These are phyloP conservation scores for Leccinum ochraceum DNA, from an alignment of 768 basidiomycete genomes.

Conservation along the genomic window DNA sequence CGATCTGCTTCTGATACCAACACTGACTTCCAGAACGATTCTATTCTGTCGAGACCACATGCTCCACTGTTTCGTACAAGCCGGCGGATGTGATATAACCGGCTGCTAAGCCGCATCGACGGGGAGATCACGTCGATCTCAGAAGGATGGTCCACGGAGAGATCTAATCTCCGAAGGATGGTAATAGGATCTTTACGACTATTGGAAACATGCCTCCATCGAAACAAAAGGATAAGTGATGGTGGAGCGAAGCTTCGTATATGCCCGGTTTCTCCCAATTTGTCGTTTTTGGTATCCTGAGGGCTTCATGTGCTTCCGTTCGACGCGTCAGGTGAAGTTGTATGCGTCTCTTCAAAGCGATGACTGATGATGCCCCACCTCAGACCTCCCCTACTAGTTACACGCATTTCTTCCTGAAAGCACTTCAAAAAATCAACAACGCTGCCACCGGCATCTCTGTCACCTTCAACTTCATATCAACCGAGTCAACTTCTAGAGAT, in stretches of 20 bases:
- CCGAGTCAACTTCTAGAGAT: too few species aligned
- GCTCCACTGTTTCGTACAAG: not conserved
- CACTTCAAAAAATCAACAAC: not conserved
- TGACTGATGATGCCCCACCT: not conserved
- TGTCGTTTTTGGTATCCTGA: not conserved
- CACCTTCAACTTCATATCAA: not conserved
- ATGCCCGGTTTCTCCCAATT: not conserved
- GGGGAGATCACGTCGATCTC: not conserved
- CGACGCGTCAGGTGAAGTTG: too few species aligned
- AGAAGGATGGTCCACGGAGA: not conserved
- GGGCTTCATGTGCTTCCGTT: not conserved
- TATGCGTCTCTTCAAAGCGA: too few species aligned
- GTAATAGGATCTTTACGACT: not conserved
- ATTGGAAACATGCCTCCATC: not conserved
- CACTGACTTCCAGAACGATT: not conserved
- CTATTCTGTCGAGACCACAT: not conserved
- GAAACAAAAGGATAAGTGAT: not conserved
- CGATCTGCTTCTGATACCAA: not conserved
- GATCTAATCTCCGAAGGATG: not conserved
- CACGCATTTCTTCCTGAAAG: not conserved
- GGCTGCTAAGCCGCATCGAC: not conserved
- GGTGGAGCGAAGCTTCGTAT: not conserved
- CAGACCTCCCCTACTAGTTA: too few species aligned
- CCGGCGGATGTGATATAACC: not conserved
- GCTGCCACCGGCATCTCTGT: slow-evolving; percentile 17